Conservation (phyloP, 371 early-diverging fungal species). For the Mucor velutinosus region DNA sequence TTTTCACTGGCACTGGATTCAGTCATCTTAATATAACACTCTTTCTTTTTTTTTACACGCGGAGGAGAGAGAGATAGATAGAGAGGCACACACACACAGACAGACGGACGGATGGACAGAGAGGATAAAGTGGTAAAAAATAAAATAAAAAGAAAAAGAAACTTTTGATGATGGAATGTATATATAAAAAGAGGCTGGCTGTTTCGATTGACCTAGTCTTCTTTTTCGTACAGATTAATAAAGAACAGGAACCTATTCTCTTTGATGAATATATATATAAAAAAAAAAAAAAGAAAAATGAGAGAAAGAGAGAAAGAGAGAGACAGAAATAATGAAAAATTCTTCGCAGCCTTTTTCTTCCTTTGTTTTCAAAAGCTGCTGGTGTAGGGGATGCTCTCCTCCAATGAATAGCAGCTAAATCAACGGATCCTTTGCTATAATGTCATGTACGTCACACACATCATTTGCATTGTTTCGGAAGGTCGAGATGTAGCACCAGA, state of each 20-base stretch:
- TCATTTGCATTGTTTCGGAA: not conserved
- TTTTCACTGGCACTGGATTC: conserved; percentile 8
- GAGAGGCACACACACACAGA: not conserved
- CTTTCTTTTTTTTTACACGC: not conserved
- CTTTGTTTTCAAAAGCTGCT: not conserved
- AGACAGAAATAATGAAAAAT: not conserved
- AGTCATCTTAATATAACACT: conserved; percentile 7
- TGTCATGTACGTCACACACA: not conserved
- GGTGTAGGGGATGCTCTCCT: not conserved
- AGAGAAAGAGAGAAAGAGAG: not conserved
- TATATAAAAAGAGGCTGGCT: not conserved
- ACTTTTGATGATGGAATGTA: not conserved
- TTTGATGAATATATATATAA: not conserved
- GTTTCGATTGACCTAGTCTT: not conserved
- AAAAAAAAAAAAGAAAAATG: not conserved
- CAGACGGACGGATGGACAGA: not conserved
- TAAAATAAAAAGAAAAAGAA: not conserved
- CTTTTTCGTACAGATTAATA: not conserved
- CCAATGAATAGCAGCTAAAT: not conserved
- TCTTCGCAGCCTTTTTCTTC: not conserved
- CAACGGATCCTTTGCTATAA: not conserved
- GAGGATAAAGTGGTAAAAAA: not conserved
- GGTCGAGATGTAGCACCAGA: not conserved
- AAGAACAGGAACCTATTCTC: not conserved
- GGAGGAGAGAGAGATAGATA: not conserved